Base-by-base conservation (phyloP, 306 rosid species). In the Parietaria judaica region DNA sequence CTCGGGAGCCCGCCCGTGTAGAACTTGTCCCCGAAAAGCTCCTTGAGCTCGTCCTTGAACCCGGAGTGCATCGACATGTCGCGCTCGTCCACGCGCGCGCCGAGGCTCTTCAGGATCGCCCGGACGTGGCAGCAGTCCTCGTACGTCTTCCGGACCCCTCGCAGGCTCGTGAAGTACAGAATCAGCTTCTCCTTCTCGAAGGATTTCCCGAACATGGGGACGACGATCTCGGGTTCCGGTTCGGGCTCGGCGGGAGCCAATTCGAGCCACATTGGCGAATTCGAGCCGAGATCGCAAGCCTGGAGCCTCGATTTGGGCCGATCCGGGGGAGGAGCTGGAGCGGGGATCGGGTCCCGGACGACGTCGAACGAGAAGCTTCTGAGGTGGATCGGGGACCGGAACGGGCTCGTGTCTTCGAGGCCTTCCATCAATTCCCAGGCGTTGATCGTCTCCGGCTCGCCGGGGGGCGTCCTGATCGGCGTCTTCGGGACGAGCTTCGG, bases 381-480 rank as follows among this genome's bases (percentile, higher is more conserved):
- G 45, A 75, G 44, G 17, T 70, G 88, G 62, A 46, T 60, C 13
- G 97, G 92, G 17, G 95, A 81, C 51, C 86, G 63, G 13, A 77
- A 68, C 44, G 99, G 94, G 49, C 84, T 83, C 2, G 36, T 58
- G 4, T 88, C 99, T 66, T 94, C 99, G 15, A 94, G 95, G 1
- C 99, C 99, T 76, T 82, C 99, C 99, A 88, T 88, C 7, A 94
- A 66, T 72, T 94, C 97, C 97, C 99, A 88, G 17, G 79, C 64
- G 62, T 94, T 79, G 75, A 92, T 92, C n/a, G 78, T 80, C 77
- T 92, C 99, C 6, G 88, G 81, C 78, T 88, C 99, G 15, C 94
- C 86, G 1, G 94, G 79, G 16, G 97, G 90, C 43, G 90, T 82
- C 71, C 77, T 62, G 58, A 49, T 68, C 53, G 96, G 86, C 11